phyloP scores from a whole-genome alignment of 495 filamentous ascomycete genomes.

The Platismatia glauca region DNA sequence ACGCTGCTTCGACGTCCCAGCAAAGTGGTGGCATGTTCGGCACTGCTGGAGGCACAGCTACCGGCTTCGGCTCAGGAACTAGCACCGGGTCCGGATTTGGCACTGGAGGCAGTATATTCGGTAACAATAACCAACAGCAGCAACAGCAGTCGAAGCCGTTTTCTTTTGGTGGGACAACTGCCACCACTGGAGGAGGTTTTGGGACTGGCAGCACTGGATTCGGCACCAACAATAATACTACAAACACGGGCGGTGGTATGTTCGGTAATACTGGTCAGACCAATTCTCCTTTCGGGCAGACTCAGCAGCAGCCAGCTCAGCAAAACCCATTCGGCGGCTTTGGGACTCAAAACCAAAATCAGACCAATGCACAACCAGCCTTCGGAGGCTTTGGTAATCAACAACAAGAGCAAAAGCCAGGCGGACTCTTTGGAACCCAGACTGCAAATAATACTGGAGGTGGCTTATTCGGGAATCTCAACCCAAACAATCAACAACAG shows the following conservation, averaged over 20 bases:
- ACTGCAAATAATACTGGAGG: conserved; percentile 16
- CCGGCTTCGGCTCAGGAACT: conserved; percentile 8
- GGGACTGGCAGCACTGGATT: conserved; percentile 33
- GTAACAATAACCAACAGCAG: conserved; percentile 33
- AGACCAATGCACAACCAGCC: conserved; percentile 22
- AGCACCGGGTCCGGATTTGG: conserved; percentile 31
- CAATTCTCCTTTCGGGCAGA: conserved; percentile 13
- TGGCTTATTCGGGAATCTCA: conserved; percentile 38
- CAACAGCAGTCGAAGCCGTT: conserved; percentile 19
- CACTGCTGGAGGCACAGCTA: conserved; percentile 8
- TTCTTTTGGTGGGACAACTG: conserved; percentile 19
- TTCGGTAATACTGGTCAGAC: conserved; percentile 18
- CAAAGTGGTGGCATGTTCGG: conserved; percentile 47
- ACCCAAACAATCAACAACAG: conserved; percentile 32
- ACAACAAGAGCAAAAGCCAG: conserved; percentile 39
- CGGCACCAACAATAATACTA: conserved; percentile 22
- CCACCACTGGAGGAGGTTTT: conserved; percentile 42
- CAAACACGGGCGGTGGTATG: conserved; percentile 27
- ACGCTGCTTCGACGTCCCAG: conserved; percentile 27
- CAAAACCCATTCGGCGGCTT: conserved; percentile 29
- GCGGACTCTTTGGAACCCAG: conserved; percentile 43
- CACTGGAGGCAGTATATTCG: conserved; percentile 37
- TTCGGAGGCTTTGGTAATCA: conserved; percentile 41
- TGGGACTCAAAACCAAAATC: conserved; percentile 35
- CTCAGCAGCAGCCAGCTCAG: conserved; percentile 20